Evolutionary conservation across 2,329 filamentous ascomycete species (phyloP).

Genomic region (Talaromyces marneffei): DNA sequence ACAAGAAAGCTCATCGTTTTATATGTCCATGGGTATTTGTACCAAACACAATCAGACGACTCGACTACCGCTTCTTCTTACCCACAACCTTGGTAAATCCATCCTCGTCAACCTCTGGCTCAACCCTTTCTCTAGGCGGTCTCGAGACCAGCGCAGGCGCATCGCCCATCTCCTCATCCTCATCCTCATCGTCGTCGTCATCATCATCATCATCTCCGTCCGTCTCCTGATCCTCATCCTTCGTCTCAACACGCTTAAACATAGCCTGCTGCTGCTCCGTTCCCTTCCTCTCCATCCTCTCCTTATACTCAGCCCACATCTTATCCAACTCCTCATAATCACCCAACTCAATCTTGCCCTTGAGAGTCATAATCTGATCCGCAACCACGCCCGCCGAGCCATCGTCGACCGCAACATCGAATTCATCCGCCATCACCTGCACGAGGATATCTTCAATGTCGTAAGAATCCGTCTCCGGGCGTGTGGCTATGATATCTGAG

Average conservation of each 20-base stretch:
- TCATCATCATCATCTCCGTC: conserved; percentile 46
- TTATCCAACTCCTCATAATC: conserved; percentile 48
- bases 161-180: conserved; percentile 60
- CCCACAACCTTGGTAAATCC: conserved; percentile 71
- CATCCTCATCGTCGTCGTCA: conserved; percentile 60
- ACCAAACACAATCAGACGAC: background rate
- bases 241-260: conserved; percentile 34
- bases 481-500: conserved; percentile 65
- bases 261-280: conserved; percentile 25
- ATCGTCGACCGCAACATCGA: conserved; percentile 87
- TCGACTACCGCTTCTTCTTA: conserved; percentile 54
- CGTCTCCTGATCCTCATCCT: conserved; percentile 54
- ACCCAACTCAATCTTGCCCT: conserved; percentile 59
- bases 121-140: conserved; percentile 56
- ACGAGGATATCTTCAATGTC: conserved; percentile 81
- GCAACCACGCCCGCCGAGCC: conserved; percentile 73
- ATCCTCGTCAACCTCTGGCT: conserved; percentile 72
- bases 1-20: background rate
- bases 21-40: background rate
- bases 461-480: conserved; percentile 61
- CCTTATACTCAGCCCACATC: conserved; percentile 48
- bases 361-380: conserved; percentile 62
- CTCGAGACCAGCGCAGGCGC: conserved; percentile 56
- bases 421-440: conserved; percentile 92
- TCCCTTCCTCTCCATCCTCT: conserved; percentile 32